These are phyloP conservation scores for Saccharomyces mikatae DNA, from an alignment of 805 yeast genomes.

Conservation along the genomic window DNA sequence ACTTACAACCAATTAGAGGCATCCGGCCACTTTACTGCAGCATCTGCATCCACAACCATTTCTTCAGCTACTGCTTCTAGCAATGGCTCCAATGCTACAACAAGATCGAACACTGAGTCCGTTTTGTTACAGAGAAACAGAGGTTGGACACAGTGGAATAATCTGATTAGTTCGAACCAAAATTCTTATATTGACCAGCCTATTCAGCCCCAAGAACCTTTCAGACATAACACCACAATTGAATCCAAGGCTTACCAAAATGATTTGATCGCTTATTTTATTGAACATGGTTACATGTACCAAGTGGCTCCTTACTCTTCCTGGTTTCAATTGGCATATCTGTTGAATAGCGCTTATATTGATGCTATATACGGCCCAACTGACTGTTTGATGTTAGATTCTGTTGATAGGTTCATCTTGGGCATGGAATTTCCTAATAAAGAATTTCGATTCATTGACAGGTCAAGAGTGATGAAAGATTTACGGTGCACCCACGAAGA, in stretches of 20 bases:
- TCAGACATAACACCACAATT: conserved; percentile 46
- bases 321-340: conserved; percentile 69
- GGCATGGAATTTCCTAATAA: conserved; percentile 59
- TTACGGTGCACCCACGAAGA: conserved; percentile 55
- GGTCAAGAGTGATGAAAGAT: conserved; percentile 48
- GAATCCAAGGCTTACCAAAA: conserved; percentile 43
- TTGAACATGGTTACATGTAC: conserved; percentile 49
- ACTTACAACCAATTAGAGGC: conserved; percentile 31
- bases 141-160: conserved; percentile 40
- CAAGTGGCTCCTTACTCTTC: conserved; percentile 78
- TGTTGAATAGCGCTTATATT: conserved; percentile 47
- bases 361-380: conserved; percentile 81
- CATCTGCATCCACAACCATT: conserved; percentile 15
- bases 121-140: conserved; percentile 38
- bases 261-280: conserved; percentile 51
- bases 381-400: conserved; percentile 56
- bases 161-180: conserved; percentile 29
- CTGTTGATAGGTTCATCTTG: conserved; percentile 62
- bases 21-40: conserved; percentile 20
- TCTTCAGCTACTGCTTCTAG: conserved; percentile 6
- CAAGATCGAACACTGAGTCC: conserved; percentile 22
- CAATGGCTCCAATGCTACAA: conserved; percentile 4
- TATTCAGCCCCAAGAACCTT: conserved; percentile 36
- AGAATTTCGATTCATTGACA: conserved; percentile 62
- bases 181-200: conserved; percentile 30